A percentile compares a stretch with the other conserved stretches of the same genome.
Conservation (phyloP, 1,284 basidiomycete species). For the Agaricales sp. region DNA sequence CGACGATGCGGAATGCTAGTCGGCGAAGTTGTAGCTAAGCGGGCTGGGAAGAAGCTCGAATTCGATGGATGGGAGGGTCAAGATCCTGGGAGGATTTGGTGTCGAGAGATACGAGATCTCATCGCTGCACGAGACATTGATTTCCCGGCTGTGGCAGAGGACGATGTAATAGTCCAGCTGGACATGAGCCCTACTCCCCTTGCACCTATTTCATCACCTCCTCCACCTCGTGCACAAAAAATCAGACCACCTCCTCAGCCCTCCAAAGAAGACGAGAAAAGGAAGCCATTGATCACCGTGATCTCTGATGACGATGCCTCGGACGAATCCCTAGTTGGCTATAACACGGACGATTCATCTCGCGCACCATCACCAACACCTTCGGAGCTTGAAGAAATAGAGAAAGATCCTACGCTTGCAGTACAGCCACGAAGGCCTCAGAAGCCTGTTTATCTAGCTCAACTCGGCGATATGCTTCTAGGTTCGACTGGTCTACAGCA, state of each 20-base stretch:
- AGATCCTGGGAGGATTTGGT: slow-evolving; percentile 62
- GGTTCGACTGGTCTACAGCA: slow-evolving; percentile 31
- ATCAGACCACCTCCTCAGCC: background rate
- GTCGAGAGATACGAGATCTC: slow-evolving; percentile 42
- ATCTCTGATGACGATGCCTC: slow-evolving; percentile 45
- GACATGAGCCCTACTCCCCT: background rate
- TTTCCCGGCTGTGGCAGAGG: slow-evolving; percentile 19
- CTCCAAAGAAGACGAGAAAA: slow-evolving; percentile 6
- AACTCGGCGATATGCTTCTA: slow-evolving; percentile 65
- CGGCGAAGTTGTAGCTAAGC: slow-evolving; percentile 69
- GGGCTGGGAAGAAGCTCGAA: slow-evolving; percentile 53
- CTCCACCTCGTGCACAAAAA: background rate
- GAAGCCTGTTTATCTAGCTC: slow-evolving; percentile 75
- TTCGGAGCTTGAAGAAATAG: slow-evolving; percentile 73
- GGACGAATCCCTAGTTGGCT: slow-evolving; percentile 78
- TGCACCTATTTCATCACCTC: background rate
- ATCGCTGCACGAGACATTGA: slow-evolving; percentile 42
- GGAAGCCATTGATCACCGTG: slow-evolving; percentile 10
- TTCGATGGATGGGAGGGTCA: slow-evolving; percentile 84
- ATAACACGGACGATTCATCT: slow-evolving; percentile 57
- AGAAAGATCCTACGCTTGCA: slow-evolving; percentile 71
- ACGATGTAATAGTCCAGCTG: slow-evolving; percentile 10
- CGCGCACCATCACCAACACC: slow-evolving; percentile 73
- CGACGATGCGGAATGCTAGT: slow-evolving; percentile 91
- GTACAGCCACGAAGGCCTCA: slow-evolving; percentile 55